Conservation (phyloP, 192 early-diverging fungal genomes). For the Phlyctochytrium arcticum region DNA sequence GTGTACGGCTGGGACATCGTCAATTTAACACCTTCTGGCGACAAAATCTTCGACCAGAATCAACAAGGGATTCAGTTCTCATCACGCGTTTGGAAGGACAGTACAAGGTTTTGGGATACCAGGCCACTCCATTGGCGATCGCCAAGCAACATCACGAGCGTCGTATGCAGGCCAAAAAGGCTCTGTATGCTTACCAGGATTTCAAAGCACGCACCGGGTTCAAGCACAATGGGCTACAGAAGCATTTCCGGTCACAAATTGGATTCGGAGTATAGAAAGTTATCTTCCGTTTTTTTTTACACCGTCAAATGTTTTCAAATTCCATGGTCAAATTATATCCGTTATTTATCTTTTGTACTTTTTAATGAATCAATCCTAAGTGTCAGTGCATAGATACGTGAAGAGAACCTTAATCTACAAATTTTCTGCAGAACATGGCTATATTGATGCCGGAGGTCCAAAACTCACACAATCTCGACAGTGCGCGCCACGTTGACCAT, state of each 20-base stretch:
- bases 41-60: constrained; percentile 61
- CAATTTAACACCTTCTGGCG: constrained; percentile 77
- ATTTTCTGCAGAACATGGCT: too few relatives aligned
- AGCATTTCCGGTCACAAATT: constrained; percentile 81
- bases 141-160: constrained; percentile 37
- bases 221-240: constrained; percentile 76
- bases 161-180: constrained; percentile 54
- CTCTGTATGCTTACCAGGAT: constrained; percentile 50
- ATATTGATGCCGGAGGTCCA: too few relatives aligned
- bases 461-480: constrained; percentile 2
- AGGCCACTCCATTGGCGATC: constrained; percentile 24
- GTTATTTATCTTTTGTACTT: too few relatives aligned
- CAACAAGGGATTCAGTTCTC: constrained; percentile 68
- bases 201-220: constrained; percentile 53
- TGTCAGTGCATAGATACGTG: too few relatives aligned
- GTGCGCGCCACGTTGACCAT: neutral
- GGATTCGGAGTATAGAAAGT: constrained; percentile 45
- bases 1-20: constrained; percentile 77
- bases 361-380: too few relatives aligned
- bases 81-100: constrained; percentile 74
- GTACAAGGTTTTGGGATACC: constrained; percentile 50
- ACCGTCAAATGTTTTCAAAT: too few relatives aligned
- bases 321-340: too few relatives aligned
- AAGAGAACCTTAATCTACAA: too few relatives aligned
- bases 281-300: too few relatives aligned